A percentile compares a stretch with the other conserved stretches of the same genome.
Conservation (phyloP, 2,329 filamentous ascomycete species). For the Cladobotryum protrusum region DNA sequence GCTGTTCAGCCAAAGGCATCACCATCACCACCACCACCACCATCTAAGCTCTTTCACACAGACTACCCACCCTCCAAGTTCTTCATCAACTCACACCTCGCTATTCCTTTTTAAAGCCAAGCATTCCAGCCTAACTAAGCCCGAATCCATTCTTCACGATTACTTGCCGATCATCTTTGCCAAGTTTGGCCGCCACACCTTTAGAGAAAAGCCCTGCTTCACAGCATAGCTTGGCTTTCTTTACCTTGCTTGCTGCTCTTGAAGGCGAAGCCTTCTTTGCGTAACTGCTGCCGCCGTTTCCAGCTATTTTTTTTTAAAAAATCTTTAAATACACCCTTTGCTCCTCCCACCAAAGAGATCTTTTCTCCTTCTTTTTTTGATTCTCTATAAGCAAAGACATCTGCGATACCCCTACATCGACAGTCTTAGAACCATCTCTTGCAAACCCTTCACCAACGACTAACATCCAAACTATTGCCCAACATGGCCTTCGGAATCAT, state of each 20-base stretch:
- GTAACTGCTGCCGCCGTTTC: background rate
- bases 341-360: too few species aligned
- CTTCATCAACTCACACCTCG: background rate
- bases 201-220: background rate
- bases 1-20: too few species aligned
- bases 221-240: background rate
- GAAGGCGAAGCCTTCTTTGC: background rate
- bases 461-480: constrained; percentile 9
- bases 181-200: constrained; percentile 6
- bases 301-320: too few species aligned
- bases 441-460: background rate
- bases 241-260: background rate
- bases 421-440: background rate
- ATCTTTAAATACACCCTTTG: too few species aligned
- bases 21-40: background rate
- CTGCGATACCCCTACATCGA: background rate
- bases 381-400: background rate
- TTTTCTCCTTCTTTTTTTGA: background rate
- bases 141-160: constrained; percentile 3
- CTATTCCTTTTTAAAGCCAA: background rate
- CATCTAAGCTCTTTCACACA: background rate
- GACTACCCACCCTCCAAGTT: background rate
- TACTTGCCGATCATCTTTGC: constrained; percentile 9
- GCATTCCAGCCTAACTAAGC: constrained; percentile 10
- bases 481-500: constrained; percentile 50